Conservation (phyloP, 306 rosid genomes). For the Bauhinia variegata region DNA sequence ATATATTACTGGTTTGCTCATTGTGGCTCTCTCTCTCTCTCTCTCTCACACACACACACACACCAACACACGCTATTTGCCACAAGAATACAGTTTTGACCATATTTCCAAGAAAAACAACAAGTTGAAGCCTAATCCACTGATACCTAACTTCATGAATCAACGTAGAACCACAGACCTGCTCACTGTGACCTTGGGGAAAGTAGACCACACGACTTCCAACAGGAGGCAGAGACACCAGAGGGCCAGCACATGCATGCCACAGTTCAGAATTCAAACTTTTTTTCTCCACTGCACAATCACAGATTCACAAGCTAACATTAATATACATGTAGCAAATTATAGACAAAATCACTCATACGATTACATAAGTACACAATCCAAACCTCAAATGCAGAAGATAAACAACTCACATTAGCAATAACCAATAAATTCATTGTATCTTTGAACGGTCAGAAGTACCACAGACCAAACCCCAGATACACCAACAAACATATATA, state of each 20-base stretch:
- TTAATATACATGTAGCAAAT: conserved; percentile 24
- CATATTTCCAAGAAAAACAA: background rate
- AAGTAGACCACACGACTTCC: conserved; percentile 79
- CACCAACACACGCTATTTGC: background rate
- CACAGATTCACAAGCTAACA: conserved; percentile 6
- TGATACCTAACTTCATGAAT: background rate
- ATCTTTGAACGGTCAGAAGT: background rate
- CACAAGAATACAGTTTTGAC: conserved; percentile 3
- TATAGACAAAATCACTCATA: conserved; percentile 16
- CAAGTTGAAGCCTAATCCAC: conserved; percentile 24
- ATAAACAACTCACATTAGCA: conserved; percentile 10
- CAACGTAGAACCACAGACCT: conserved; percentile 46
- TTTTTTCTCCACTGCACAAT: conserved; percentile 63
- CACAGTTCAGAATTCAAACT: conserved; percentile 76
- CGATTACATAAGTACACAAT: background rate
- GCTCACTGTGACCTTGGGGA: conserved; percentile 83
- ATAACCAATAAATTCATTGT: conserved; percentile 9
- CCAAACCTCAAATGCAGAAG: conserved; percentile 4
- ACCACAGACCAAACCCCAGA: conserved; percentile 1
- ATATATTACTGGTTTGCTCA: background rate
- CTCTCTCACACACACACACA: conserved; percentile 1
- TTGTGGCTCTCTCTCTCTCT: background rate
- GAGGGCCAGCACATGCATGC: conserved; percentile 86
- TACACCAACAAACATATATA: background rate
- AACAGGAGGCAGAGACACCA: conserved; percentile 68